Evolutionary conservation across 2,329 filamentous ascomycete species (phyloP).

Genomic region (Talaromyces sp.): DNA sequence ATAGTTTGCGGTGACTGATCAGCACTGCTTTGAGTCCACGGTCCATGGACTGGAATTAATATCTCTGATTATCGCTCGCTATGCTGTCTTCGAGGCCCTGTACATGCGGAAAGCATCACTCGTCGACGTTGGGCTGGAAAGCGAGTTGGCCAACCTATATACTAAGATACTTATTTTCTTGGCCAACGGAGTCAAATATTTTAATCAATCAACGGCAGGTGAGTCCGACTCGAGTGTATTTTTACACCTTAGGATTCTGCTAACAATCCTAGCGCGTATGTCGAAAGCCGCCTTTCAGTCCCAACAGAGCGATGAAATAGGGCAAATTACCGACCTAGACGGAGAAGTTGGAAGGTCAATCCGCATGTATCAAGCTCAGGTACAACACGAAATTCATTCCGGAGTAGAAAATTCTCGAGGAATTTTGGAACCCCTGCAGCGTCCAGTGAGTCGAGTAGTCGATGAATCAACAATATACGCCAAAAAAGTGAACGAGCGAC

Average conservation of each 20-base stretch:
- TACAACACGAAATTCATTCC: background rate
- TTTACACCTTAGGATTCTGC: no score
- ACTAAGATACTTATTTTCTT: constrained; percentile 13
- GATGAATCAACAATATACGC: background rate
- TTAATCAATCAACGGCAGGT: background rate
- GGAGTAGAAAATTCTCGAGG: background rate
- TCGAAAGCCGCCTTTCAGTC: constrained; percentile 3
- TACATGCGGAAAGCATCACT: constrained; percentile 8
- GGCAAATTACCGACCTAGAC: background rate
- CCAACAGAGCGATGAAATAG: background rate
- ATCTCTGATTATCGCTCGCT: constrained; percentile 15
- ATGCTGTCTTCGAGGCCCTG: constrained; percentile 13
- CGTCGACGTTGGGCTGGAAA: background rate
- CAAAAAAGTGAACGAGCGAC: background rate
- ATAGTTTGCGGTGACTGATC: constrained; percentile 8
- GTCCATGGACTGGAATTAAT: constrained; percentile 13
- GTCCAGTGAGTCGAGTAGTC: background rate
- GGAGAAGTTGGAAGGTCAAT: background rate
- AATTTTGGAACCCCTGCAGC: background rate
- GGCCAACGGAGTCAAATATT: constrained; percentile 10
- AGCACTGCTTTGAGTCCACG: constrained; percentile 9
- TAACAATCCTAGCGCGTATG: constrained; percentile 2
- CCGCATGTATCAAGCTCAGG: background rate
- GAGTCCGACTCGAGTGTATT: no score
- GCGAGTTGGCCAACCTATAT: constrained; percentile 9